Conservation (phyloP, 2,329 filamentous ascomycete species). For the Diaporthe citrichinensis region DNA sequence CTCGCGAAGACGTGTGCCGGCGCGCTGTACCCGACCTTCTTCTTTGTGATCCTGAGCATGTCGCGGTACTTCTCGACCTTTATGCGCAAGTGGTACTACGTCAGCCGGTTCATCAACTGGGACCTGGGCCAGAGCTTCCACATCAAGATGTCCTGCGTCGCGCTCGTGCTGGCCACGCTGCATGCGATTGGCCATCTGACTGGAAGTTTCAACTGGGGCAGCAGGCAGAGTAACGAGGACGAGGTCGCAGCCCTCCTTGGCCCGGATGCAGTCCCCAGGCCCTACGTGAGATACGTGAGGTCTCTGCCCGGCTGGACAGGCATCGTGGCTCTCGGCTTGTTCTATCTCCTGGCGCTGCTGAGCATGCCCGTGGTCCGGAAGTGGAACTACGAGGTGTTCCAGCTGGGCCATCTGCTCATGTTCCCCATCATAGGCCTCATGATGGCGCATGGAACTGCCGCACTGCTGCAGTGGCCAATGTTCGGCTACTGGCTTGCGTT, state of each 20-base stretch:
- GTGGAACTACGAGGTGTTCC: constrained; percentile 70
- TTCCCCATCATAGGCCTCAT: constrained; percentile 70
- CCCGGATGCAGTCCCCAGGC: constrained; percentile 4
- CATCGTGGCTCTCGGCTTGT: constrained; percentile 61
- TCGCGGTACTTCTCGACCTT: constrained; percentile 69
- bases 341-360: constrained; percentile 63
- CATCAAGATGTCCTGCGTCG: constrained; percentile 66
- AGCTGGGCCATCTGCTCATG: constrained; percentile 70
- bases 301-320: constrained; percentile 53
- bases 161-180: constrained; percentile 63
- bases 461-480: constrained; percentile 67
- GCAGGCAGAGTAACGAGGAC: constrained; percentile 58
- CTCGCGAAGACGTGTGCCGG: constrained; percentile 69
- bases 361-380: constrained; percentile 65
- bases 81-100: constrained; percentile 63
- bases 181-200: constrained; percentile 69
- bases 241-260: constrained; percentile 56
- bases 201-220: constrained; percentile 67
- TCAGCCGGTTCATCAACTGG: constrained; percentile 71
- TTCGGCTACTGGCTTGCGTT: constrained; percentile 70
- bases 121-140: constrained; percentile 69
- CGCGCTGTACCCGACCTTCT: constrained; percentile 69
- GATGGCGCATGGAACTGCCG: constrained; percentile 67
- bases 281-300: constrained; percentile 12
- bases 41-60: constrained; percentile 72